A percentile compares a stretch with the other conserved stretches of the same genome.
Conservation (phyloP, 2,329 filamentous ascomycete genomes). For the Pestalotiopsis sp. region DNA sequence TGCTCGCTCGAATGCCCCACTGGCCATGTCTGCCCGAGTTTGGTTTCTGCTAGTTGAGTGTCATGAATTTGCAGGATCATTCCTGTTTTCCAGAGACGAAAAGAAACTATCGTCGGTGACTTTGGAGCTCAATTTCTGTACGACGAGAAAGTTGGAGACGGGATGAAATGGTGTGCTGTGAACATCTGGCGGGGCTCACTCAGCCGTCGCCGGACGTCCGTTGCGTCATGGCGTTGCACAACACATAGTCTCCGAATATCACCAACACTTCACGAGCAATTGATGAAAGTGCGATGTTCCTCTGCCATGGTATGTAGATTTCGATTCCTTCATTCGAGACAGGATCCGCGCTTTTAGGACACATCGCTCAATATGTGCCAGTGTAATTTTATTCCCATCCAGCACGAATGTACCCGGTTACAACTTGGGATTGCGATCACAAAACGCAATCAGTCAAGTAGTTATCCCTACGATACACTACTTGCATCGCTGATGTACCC, state of each 20-base stretch:
- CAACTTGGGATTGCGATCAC: too few species aligned
- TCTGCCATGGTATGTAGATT: not conserved
- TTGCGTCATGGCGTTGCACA: not conserved
- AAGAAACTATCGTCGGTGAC: not conserved
- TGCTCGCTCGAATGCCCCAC: not conserved
- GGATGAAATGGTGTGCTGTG: not conserved
- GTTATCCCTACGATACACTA: too few species aligned
- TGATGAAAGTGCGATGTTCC: not conserved
- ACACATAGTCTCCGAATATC: not conserved
- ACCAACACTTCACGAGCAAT: not conserved
- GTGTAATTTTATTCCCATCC: too few species aligned
- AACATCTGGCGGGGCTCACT: not conserved
- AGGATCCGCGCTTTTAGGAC: not conserved
- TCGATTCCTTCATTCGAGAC: not conserved
- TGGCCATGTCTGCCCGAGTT: not conserved
- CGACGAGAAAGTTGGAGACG: not conserved
- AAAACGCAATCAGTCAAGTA: too few species aligned
- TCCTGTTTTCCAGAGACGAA: not conserved
- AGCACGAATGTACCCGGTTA: too few species aligned
- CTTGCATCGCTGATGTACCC: too few species aligned
- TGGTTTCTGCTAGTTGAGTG: not conserved
- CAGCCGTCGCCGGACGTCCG: constrained; percentile 3
- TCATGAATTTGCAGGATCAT: not conserved
- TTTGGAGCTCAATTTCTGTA: not conserved
- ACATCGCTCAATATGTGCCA: too few species aligned